Evolutionary conservation across 495 filamentous ascomycete species (phyloP), one percentile per base, ranked within the genome.

Genomic region (Talaromyces wortmannii): DNA sequence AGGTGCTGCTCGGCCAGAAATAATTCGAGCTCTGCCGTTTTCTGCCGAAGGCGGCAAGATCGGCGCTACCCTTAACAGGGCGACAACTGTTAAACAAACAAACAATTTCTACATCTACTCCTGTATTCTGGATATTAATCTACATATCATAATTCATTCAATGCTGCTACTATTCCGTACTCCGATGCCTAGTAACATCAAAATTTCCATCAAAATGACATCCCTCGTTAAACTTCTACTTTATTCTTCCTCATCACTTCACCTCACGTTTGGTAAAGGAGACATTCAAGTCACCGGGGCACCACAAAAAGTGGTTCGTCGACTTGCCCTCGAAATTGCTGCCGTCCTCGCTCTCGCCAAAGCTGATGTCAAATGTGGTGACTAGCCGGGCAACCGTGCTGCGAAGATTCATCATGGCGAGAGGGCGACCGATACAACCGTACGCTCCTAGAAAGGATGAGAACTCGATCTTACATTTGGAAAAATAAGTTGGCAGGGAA

Each of bases 401-500:
- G 18, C 66, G 57, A 16, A 70, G 11, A 23, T 64, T 63, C 56
- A 68, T 52, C 47, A 65, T 42, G 3, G 67, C 67, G 5, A 70
- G 49, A 2, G 59, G 57, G 18, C 60, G 57, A 5, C 67, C 67
- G 31, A 70, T 67, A 55, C 67, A 70, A 29, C 44, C 53, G 31
- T 65, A 63, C n/a, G 61, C 55, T n/a, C 63, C 63, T 65, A 32
- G 11, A 12, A 59, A 56, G 4, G 11, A 40, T 50, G n/a, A 50
- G 48, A 32, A 13, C 11, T n/a, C 17, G 47, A 18, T 7, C 18
- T 3, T 30, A 2, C n/a, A 47, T n/a, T 43, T 31, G 11, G 18
- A 44, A 30, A 33, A 16, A 6, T 2, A 13, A 12, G 30, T 29
- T 40, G 30, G 5, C 8, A 11, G 18, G 13, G 8, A 31, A 49